These are phyloP conservation scores for Lecanosticta acicola DNA, from an alignment of 2,329 filamentous ascomycete species.

Conservation along the genomic window DNA sequence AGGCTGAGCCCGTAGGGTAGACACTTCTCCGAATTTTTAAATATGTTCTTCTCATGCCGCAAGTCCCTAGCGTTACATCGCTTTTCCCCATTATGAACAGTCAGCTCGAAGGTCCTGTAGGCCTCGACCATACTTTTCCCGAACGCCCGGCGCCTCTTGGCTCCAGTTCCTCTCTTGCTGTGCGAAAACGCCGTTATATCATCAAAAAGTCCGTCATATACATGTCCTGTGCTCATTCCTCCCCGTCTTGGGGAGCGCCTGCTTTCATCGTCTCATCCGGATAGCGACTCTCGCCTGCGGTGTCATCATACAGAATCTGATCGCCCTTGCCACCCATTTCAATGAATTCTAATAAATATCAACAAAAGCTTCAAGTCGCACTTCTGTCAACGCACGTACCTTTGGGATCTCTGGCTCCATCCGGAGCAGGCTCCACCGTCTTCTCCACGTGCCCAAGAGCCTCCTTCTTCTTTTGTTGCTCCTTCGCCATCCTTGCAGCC, in stretches of 20 bases:
- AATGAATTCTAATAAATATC: conserved; percentile 59
- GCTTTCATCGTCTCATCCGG: conserved; percentile 24
- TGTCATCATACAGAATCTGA: conserved; percentile 63
- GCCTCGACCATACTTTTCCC: neutral
- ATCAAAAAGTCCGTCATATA: neutral
- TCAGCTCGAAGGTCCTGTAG: neutral
- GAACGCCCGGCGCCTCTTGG: too few relatives aligned
- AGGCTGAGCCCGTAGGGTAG: conserved; percentile 68
- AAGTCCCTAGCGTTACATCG: too few relatives aligned
- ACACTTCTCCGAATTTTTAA: neutral
- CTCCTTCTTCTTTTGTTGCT: conserved; percentile 38
- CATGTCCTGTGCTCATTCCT: neutral
- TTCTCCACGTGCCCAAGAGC: conserved; percentile 35
- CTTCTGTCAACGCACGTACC: neutral
- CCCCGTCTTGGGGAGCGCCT: conserved; percentile 9
- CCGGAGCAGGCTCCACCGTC: conserved; percentile 60
- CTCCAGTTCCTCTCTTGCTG: too few relatives aligned
- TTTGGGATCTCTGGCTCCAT: conserved; percentile 58
- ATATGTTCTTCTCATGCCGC: too few relatives aligned
- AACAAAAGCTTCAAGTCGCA: neutral
- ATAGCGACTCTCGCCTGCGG: conserved; percentile 21
- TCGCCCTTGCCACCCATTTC: conserved; percentile 83
- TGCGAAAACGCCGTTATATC: neutral
- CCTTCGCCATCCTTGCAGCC: conserved; percentile 7
- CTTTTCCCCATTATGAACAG: too few relatives aligned